Base-by-base conservation (phyloP, 352 stramenopile species). In the Phytophthora rubi region DNA sequence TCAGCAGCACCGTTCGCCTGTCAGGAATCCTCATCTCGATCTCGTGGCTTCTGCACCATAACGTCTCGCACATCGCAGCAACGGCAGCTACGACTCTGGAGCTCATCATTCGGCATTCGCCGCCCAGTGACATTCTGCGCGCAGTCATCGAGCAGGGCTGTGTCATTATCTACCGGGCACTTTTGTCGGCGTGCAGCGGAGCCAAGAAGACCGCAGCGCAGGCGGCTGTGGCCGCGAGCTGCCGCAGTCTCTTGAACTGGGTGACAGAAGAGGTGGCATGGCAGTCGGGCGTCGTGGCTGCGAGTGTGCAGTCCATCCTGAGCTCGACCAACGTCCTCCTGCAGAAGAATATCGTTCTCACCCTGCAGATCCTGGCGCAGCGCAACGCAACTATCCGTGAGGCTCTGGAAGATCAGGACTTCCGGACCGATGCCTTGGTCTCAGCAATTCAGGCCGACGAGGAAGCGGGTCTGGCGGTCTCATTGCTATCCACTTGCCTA, bases 131-230 rank as follows among this genome's bases (percentile, higher is more conserved):
- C 32, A 54, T 85, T 6, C 32, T 76, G 4, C 75, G 80, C 13
- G 76, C 62, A 6, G 48, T 88, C 21, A 71, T 88, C 23, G 80
- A 88, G 49, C 80, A 88, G 54, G 77, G 77, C 56, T 88, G 80
- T 55, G 64, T 85, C 6, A 53, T 83, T 7, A 76, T 85, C 44
- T 71, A 71, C 21, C 70, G 70, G 13, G 62, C 53, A 2, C 58
- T 76, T 16, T 70, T 49, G 28, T 62, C 28, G 30, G 57, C 12
- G 1, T 54, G 28, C 18, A 75, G 18, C 49, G 68, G 15, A 13
- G 23, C 49, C 42, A 68, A 52, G 10, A 59, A 53, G 42, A 42
- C 37, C 15, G 15, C 53, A 59, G n/a, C 58, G 3, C 58, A 59
- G 18, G 49, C 68, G 39, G 68, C 62, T 8, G 68, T 71, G 16